Evolutionary conservation across 768 basidiomycete species (phyloP).

Genomic region (Chalciporus pseudorubinellus): DNA sequence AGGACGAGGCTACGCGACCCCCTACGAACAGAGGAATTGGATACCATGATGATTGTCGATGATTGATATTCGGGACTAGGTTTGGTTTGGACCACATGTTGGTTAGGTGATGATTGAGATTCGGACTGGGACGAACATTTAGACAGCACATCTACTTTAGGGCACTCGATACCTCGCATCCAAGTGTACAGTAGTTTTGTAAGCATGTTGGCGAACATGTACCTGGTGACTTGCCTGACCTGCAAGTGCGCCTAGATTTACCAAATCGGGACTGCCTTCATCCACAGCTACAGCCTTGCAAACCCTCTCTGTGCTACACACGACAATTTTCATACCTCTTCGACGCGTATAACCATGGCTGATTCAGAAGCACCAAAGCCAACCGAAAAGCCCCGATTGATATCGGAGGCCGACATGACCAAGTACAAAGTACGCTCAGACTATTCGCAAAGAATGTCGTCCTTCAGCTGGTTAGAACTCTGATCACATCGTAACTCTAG

Average conservation of each 20-base stretch:
- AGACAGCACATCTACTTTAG: conserved; percentile 17
- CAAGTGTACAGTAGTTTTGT: conserved; percentile 27
- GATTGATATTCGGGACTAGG: conserved; percentile 19
- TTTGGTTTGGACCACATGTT: background rate
- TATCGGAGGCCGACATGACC: conserved; percentile 72
- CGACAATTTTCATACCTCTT: conserved; percentile 6
- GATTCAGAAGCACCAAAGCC: conserved; percentile 44
- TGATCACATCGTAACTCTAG: conserved; percentile 37
- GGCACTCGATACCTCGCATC: conserved; percentile 24
- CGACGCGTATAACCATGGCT: conserved; percentile 41
- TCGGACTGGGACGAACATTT: conserved; percentile 14
- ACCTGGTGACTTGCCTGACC: background rate
- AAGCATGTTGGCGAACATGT: conserved; percentile 12
- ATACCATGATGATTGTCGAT: conserved; percentile 12
- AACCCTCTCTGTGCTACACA: conserved; percentile 1
- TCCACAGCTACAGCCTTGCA: conserved; percentile 6
- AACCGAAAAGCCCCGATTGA: conserved; percentile 53
- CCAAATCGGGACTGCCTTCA: conserved; percentile 25
- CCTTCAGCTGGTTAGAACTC: conserved; percentile 3
- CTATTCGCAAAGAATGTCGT: conserved; percentile 13
- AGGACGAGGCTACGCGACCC: conserved; percentile 10
- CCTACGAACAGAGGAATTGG: conserved; percentile 7
- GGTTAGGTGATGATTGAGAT: background rate
- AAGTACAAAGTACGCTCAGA: conserved; percentile 72
- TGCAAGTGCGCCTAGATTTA: conserved; percentile 6